Percentiles rank a stretch among this genome's conserved stretches.
phyloP scores from a whole-genome alignment of 179 eudicot species.

The Silene noctiflora region DNA sequence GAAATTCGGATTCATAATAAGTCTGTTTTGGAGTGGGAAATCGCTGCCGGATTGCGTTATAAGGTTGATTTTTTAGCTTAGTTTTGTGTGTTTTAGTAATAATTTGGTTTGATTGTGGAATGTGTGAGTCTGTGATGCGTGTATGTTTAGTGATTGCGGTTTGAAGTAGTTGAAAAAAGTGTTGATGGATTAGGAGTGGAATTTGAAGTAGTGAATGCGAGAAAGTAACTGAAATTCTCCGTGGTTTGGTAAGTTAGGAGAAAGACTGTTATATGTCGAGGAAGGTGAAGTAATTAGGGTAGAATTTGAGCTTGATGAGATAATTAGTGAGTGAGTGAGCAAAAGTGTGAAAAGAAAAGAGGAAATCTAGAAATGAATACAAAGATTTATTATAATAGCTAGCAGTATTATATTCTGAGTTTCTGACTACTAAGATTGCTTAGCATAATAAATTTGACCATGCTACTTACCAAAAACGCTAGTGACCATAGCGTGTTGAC shows the following conservation, averaged over 20 bases:
- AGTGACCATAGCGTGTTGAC: too few relatives aligned
- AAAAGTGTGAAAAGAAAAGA: neutral
- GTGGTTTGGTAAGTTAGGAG: neutral
- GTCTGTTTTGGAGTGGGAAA: constrained; percentile 89
- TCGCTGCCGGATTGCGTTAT: constrained; percentile 74
- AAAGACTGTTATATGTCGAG: neutral
- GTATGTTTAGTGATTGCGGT: neutral
- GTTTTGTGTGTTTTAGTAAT: constrained; percentile 7
- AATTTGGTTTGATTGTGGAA: constrained; percentile 1
- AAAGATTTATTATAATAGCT: neutral
- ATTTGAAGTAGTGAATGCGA: neutral
- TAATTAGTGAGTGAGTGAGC: neutral
- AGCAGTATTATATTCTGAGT: neutral
- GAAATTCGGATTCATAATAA: constrained; percentile 73
- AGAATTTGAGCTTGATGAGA: neutral
- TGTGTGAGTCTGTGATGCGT: neutral
- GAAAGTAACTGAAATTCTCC: neutral
- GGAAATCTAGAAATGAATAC: neutral
- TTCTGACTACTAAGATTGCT: too few relatives aligned
- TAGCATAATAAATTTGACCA: too few relatives aligned
- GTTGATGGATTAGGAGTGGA: neutral
- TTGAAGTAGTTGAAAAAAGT: neutral
- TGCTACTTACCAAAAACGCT: too few relatives aligned
- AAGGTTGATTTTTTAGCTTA: constrained; percentile 42
- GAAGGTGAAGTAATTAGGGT: neutral